A percentile compares a stretch with the other conserved stretches of the same genome.
Conservation (phyloP, 345 rosid genomes). For the Litchi chinensis region DNA sequence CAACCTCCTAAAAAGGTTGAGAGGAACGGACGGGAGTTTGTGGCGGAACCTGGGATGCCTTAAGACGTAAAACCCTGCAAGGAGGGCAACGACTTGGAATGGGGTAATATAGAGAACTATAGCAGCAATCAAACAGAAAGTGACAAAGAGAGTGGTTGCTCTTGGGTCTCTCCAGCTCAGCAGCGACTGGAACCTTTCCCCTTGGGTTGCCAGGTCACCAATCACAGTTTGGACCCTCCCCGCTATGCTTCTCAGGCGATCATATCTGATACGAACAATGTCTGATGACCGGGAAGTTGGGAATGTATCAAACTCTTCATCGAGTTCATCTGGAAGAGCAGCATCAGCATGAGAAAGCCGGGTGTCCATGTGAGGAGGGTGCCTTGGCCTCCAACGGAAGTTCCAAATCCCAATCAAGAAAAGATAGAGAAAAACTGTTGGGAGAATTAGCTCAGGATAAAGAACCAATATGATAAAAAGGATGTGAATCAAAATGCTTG, state of each 20-base stretch:
- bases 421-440: constrained; percentile 86
- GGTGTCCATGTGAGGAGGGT: constrained; percentile 98
- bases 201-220: constrained; percentile 94
- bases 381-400: constrained; percentile 85
- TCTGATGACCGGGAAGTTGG: constrained; percentile 77
- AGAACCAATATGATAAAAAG: constrained; percentile 76
- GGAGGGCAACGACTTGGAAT: constrained; percentile 80
- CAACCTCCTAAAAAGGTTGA: constrained; percentile 91
- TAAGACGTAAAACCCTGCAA: constrained; percentile 64
- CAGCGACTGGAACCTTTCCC: constrained; percentile 80
- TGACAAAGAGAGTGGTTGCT: constrained; percentile 84
- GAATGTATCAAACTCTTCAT: constrained; percentile 92
- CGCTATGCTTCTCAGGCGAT: constrained; percentile 84
- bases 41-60: constrained; percentile 95
- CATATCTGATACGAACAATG: constrained; percentile 82
- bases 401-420: constrained; percentile 94
- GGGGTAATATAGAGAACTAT: constrained; percentile 84
- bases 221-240: constrained; percentile 95
- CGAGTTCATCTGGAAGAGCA: constrained; percentile 88
- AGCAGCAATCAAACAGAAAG: constrained; percentile 83
- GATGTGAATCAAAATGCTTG: constrained; percentile 81
- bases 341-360: constrained; percentile 85
- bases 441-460: constrained; percentile 88
- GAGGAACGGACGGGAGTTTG: constrained; percentile 80
- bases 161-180: constrained; percentile 98